Conservation (phyloP, 192 early-diverging fungal species). For the Coemansia sp. region DNA sequence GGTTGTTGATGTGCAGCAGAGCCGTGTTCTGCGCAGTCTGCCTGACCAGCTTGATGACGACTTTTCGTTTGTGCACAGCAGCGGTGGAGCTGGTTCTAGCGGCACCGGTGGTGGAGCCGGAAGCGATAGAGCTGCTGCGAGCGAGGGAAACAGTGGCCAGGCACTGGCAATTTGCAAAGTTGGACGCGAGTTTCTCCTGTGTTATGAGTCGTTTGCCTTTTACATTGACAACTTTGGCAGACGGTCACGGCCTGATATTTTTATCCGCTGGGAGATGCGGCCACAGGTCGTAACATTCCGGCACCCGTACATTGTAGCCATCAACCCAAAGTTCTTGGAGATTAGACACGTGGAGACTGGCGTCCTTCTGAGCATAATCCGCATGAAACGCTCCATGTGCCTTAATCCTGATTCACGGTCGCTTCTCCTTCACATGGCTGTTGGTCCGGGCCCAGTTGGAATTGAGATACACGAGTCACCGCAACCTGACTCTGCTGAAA, state of each 20-base stretch:
- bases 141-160: constrained; percentile 18
- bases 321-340: constrained; percentile 87
- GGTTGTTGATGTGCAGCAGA: constrained; percentile 72
- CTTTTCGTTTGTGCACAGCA: constrained; percentile 45
- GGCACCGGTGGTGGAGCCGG: constrained; percentile 18
- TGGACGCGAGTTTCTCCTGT: constrained; percentile 77
- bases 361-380: constrained; percentile 53
- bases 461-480: constrained; percentile 1
- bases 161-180: constrained; percentile 47
- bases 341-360: constrained; percentile 79
- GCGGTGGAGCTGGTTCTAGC: not conserved
- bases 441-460: constrained; percentile 33
- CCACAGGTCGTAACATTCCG: constrained; percentile 75
- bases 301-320: constrained; percentile 85
- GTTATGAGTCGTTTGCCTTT: constrained; percentile 92
- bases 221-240: constrained; percentile 87
- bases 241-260: constrained; percentile 66
- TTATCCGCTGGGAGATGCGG: constrained; percentile 84
- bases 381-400: constrained; percentile 32
- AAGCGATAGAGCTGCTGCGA: not conserved
- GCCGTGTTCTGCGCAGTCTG: constrained; percentile 30
- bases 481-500: not conserved
- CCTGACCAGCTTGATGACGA: constrained; percentile 51
- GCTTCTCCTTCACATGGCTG: constrained; percentile 35
- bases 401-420: constrained; percentile 49